Percentiles rank a stretch among this genome's conserved stretches.
Evolutionary conservation across 345 rosid genomes (phyloP).

Genomic region (Anacardium occidentale): DNA sequence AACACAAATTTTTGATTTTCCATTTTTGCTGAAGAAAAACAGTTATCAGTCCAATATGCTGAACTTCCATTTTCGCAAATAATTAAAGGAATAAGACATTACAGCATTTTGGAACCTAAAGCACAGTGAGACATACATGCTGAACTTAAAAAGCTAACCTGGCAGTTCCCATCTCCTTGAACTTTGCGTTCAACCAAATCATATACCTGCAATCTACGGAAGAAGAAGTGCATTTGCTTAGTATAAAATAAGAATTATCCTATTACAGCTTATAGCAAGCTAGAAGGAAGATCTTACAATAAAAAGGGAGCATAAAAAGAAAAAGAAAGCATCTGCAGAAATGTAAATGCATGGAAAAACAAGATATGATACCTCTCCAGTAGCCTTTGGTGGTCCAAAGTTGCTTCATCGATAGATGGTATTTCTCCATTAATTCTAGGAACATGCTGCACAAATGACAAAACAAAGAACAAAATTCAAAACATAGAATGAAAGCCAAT

Average conservation of each 20-base stretch:
- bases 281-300: not conserved
- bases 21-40: no score
- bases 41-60: no score
- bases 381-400: slow-evolving; percentile 65
- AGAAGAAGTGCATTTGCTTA: not conserved
- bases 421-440: slow-evolving; percentile 66
- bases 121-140: not conserved
- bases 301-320: not conserved
- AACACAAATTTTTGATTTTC: not conserved
- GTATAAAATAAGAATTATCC: not conserved
- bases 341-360: not conserved
- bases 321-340: not conserved
- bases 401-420: slow-evolving; percentile 62
- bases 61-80: no score
- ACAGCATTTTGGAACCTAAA: not conserved
- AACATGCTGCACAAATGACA: slow-evolving; percentile 42
- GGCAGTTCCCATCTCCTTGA: slow-evolving; percentile 73
- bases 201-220: slow-evolving; percentile 55
- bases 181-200: slow-evolving; percentile 64
- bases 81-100: slow-evolving; percentile 1
- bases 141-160: slow-evolving; percentile 36
- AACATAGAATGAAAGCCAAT: not conserved
- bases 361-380: slow-evolving; percentile 44
- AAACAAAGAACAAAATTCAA: slow-evolving; percentile 7
- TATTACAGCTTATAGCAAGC: no score